Conservation (phyloP, 2,329 filamentous ascomycete genomes). For the Lachnellula subtilissima region DNA sequence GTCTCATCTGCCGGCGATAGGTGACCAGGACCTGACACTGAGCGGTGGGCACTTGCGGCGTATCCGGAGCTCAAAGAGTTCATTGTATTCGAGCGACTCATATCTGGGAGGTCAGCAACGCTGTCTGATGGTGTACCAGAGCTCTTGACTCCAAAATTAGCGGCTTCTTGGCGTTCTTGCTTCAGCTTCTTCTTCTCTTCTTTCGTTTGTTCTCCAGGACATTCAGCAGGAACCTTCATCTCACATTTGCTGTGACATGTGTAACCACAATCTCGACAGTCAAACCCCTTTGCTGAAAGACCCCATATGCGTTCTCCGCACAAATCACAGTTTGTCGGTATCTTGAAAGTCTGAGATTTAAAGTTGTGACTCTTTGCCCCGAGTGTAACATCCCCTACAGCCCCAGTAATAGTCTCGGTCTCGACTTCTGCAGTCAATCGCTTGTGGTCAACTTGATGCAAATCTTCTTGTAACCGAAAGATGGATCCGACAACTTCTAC, state of each 20-base stretch:
- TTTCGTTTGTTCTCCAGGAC: constrained; percentile 87
- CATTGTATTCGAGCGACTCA: constrained; percentile 79
- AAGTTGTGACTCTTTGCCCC: constrained; percentile 96
- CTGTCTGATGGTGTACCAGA: constrained; percentile 37
- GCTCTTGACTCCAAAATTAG: constrained; percentile 42
- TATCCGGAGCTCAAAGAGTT: constrained; percentile 87
- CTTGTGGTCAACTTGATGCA: constrained; percentile 80
- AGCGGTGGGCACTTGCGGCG: constrained; percentile 71
- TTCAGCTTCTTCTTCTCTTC: constrained; percentile 96
- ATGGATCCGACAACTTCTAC: constrained; percentile 78
- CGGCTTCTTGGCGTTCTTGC: constrained; percentile 72
- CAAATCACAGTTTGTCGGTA: constrained; percentile 95
- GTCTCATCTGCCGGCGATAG: constrained; percentile 49
- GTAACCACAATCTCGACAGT: constrained; percentile 94
- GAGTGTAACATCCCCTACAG: constrained; percentile 86
- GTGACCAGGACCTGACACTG: constrained; percentile 57
- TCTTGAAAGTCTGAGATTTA: constrained; percentile 98
- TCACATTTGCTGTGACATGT: constrained; percentile 98
- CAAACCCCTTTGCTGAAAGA: constrained; percentile 90
- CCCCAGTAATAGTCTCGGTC: constrained; percentile 84
- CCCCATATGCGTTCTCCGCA: constrained; percentile 98
- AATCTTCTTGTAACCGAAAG: constrained; percentile 75
- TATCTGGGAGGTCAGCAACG: constrained; percentile 58
- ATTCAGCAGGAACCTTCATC: constrained; percentile 96
- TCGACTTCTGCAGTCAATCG: constrained; percentile 88